These are phyloP conservation scores for Microthlaspi erraticum DNA, from an alignment of 345 rosid genomes.

Conservation along the genomic window DNA sequence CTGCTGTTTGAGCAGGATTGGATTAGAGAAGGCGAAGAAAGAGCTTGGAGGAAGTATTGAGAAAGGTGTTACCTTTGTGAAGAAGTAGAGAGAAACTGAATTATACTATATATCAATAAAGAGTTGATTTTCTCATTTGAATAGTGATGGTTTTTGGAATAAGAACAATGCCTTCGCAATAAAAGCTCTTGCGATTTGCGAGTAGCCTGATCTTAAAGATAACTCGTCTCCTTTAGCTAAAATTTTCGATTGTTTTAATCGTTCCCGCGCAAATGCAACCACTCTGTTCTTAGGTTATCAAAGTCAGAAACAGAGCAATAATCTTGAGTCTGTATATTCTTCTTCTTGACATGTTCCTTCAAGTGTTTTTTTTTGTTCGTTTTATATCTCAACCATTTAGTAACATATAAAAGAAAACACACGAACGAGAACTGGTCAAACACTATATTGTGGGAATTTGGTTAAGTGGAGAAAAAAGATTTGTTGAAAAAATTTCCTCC, in stretches of 20 bases:
- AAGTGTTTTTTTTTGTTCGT: background rate
- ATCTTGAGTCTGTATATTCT: background rate
- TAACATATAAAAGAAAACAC: too few species aligned
- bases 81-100: slow-evolving; percentile 49
- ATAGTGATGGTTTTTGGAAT: slow-evolving; percentile 26
- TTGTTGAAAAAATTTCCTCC: too few species aligned
- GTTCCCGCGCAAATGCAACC: background rate
- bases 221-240: background rate
- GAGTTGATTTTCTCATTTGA: slow-evolving; percentile 1
- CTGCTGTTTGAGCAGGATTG: slow-evolving; percentile 46
- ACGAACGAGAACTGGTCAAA: too few species aligned
- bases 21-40: slow-evolving; percentile 90
- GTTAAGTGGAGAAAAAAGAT: too few species aligned
- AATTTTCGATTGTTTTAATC: background rate
- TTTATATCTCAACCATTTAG: background rate
- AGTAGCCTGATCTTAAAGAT: slow-evolving; percentile 15
- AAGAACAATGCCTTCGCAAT: slow-evolving; percentile 23
- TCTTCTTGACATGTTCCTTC: background rate
- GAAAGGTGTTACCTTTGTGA: slow-evolving; percentile 75
- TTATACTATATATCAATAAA: background rate
- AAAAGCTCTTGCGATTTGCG: background rate
- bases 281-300: slow-evolving; percentile 7
- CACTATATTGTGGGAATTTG: too few species aligned
- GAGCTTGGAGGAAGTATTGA: slow-evolving; percentile 79
- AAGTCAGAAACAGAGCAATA: slow-evolving; percentile 12